A percentile compares a stretch with the other conserved stretches of the same genome.
These are phyloP conservation scores for Colletotrichum shisoi DNA, from an alignment of 2,329 filamentous ascomycete genomes.

Conservation along the genomic window DNA sequence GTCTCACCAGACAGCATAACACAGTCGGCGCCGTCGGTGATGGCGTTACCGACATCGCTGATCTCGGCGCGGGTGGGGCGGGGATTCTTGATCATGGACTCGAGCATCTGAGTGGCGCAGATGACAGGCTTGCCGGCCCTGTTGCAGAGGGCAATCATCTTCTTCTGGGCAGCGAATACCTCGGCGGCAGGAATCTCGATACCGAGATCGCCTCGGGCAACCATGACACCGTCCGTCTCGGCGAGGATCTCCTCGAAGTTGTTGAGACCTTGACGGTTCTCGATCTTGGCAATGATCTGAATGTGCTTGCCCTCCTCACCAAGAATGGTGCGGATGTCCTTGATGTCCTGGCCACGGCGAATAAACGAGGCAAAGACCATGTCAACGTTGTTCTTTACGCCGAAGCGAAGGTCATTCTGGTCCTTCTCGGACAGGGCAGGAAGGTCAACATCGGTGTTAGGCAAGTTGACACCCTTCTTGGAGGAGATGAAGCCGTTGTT, in stretches of 20 bases:
- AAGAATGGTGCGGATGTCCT: conserved; percentile 87
- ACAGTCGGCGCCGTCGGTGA: conserved; percentile 97
- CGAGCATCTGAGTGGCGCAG: conserved; percentile 99
- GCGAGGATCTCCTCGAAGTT: conserved; percentile 98
- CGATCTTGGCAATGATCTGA: conserved; percentile 99
- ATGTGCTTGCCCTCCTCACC: conserved; percentile 93
- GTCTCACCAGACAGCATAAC: conserved; percentile 99
- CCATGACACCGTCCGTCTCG: conserved; percentile 99
- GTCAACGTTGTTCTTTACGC: conserved; percentile 98
- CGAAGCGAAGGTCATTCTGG: conserved; percentile 90
- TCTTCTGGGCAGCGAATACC: conserved; percentile 99
- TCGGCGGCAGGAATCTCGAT: conserved; percentile 98
- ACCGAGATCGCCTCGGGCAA: conserved; percentile 96
- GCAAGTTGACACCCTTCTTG: conserved; percentile 98
- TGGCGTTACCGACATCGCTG: conserved; percentile 96
- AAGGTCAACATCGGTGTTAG: conserved; percentile 97
- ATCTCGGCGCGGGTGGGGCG: conserved; percentile 98
- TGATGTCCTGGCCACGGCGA: conserved; percentile 91
- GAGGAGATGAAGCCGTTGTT: conserved; percentile 99
- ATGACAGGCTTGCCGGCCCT: conserved; percentile 98
- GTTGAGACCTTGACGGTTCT: conserved; percentile 99
- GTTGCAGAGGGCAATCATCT: conserved; percentile 99
- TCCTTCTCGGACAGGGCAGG: conserved; percentile 98
- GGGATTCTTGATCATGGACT: conserved; percentile 99
- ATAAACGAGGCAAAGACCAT: conserved; percentile 99